phyloP scores from a whole-genome alignment of 768 basidiomycete genomes.

The Boletus reticulatus region DNA sequence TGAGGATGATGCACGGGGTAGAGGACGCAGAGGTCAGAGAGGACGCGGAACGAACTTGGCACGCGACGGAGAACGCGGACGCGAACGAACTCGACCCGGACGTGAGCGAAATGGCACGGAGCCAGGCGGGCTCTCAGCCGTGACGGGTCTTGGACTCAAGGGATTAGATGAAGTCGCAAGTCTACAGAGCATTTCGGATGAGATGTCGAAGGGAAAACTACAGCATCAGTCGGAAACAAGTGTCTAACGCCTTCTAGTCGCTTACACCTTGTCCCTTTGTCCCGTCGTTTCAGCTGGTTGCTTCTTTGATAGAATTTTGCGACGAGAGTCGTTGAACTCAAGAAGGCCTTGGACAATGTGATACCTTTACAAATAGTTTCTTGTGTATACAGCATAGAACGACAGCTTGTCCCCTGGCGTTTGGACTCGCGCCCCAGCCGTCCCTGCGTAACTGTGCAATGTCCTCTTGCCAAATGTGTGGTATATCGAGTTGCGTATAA shows the following conservation, averaged over 20 bases:
- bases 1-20: neutral
- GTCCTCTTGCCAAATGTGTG: slow-evolving; percentile 40
- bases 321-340: neutral
- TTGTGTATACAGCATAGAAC: too few species aligned
- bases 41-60: neutral
- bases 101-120: slow-evolving; percentile 8
- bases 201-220: slow-evolving; percentile 13
- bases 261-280: neutral
- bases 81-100: slow-evolving; percentile 4
- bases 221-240: neutral
- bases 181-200: slow-evolving; percentile 6
- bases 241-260: neutral
- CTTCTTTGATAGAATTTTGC: neutral
- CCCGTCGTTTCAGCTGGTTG: neutral
- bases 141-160: slow-evolving; percentile 28
- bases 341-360: neutral
- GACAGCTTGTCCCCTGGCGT: neutral
- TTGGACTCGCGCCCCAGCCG: neutral
- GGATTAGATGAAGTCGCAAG: slow-evolving; percentile 19
- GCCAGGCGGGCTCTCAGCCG: slow-evolving; percentile 20
- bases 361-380: neutral
- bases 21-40: slow-evolving; percentile 4
- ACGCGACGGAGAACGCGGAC: slow-evolving; percentile 11
- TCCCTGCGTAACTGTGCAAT: slow-evolving; percentile 53
- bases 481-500: too few species aligned